Conservation (phyloP, 495 filamentous ascomycete species). For the Poronia punctata region DNA sequence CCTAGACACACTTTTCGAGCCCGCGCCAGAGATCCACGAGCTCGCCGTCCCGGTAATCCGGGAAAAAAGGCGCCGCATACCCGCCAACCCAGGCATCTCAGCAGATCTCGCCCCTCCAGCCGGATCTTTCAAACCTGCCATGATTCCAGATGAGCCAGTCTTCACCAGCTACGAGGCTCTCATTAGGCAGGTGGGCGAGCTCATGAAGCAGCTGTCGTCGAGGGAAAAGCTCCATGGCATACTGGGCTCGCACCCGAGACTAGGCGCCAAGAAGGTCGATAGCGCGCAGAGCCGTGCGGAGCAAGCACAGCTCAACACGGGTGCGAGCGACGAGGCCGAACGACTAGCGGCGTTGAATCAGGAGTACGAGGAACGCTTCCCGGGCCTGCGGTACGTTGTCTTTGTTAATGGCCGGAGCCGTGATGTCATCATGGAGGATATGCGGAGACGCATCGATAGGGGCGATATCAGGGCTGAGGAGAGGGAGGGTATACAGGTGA, state of each 20-base stretch:
- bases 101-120: conserved; percentile 23
- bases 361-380: conserved; percentile 77
- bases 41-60: conserved; percentile 61
- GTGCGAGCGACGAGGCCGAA: conserved; percentile 40
- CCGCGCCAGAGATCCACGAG: conserved; percentile 64
- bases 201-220: conserved; percentile 12
- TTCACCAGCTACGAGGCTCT: conserved; percentile 15
- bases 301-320: conserved; percentile 62
- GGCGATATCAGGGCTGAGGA: conserved; percentile 62
- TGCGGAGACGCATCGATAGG: conserved; percentile 66
- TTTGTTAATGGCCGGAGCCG: conserved; percentile 83
- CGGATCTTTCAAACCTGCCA: conserved; percentile 50
- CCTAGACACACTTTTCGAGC: conserved; percentile 84
- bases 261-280: conserved; percentile 66
- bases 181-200: conserved; percentile 12
- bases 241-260: conserved; percentile 77
- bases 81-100: conserved; percentile 1
- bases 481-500: conserved; percentile 67
- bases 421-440: conserved; percentile 73
- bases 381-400: conserved; percentile 81
- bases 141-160: neutral
- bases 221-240: conserved; percentile 48
- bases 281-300: conserved; percentile 71
- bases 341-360: conserved; percentile 60
- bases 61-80: conserved; percentile 37